Base-by-base conservation (phyloP, 169 alveolate genomes). In the Plasmodium berghei region DNA sequence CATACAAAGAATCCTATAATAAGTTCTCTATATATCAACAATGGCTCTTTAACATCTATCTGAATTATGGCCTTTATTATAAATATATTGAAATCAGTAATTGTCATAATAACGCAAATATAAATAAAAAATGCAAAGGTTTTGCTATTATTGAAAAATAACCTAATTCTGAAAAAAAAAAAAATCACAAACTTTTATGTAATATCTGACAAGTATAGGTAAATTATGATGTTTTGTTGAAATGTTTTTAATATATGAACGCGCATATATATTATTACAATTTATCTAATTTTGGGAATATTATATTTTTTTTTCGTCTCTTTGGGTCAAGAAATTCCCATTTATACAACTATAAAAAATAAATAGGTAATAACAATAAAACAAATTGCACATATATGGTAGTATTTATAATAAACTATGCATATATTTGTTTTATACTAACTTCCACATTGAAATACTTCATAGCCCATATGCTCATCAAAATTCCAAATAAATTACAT, bases 31-130 rank as follows among this genome's bases (percentile, higher is more conserved):
- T 34, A 34, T 34, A 34, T 0, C 42, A 34, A 34, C 5, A 34
- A 34, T 3, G 42, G 0, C 0, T 34, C 42, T 34, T 34, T 5
- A 34, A 34, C 42, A 34, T 1, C 8, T 34, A 34, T 4, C 0
- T 80, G 63, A 16, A 80, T 9, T 55, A 52, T 34, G n/a, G 89
- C 89, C 62, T 80, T 80, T 80, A 80, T 52, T 52, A 66, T 64
- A 66, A 80, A 80, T 49, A 80, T 5, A 24, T 64, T 80, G 64
- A 80, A 80, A 66, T 80, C 89, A 46, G 12, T 40, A 46, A 66
- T 18, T 22, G 52, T 46, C 28, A 34, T 12, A 12, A 80, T 34
- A 9, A 80, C 6, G 46, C 48, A 80, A 10, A 2, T 64, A 45
- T 34, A 80, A 64, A 80, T 70, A 49, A 49, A 18, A 46, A 54